Percentiles rank a stretch among this genome's conserved stretches.
Evolutionary conservation across 495 filamentous ascomycete genomes (phyloP).

Genomic region (Aspergillus bridgeri): DNA sequence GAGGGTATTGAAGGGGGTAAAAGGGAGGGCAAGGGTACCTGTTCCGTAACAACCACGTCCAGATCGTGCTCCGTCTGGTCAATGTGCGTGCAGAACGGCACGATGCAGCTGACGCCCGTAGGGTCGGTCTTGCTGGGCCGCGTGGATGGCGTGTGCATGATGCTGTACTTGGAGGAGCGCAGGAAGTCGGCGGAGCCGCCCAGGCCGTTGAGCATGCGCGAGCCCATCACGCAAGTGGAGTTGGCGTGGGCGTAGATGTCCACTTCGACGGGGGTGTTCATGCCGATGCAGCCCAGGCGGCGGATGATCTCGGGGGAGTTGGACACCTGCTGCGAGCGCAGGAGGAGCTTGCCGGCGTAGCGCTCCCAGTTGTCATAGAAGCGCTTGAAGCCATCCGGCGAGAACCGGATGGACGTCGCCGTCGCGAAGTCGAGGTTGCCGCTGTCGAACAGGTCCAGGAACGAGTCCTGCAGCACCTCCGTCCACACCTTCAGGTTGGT

Average conservation of each 20-base stretch:
- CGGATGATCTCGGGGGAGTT: slow-evolving; percentile 96
- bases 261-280: slow-evolving; percentile 94
- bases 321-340: slow-evolving; percentile 82
- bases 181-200: slow-evolving; percentile 89
- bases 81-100: slow-evolving; percentile 89
- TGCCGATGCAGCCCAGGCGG: slow-evolving; percentile 82
- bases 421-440: slow-evolving; percentile 89
- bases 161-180: slow-evolving; percentile 76
- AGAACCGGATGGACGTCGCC: slow-evolving; percentile 88
- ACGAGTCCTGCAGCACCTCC: slow-evolving; percentile 89
- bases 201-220: slow-evolving; percentile 87
- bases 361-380: slow-evolving; percentile 85
- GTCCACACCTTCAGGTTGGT: slow-evolving; percentile 89
- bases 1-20: background rate
- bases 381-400: slow-evolving; percentile 84
- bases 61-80: slow-evolving; percentile 93
- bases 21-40: slow-evolving; percentile 25
- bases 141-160: slow-evolving; percentile 88
- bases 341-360: slow-evolving; percentile 79
- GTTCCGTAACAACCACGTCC: slow-evolving; percentile 83
- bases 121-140: slow-evolving; percentile 81
- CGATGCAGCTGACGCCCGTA: slow-evolving; percentile 79
- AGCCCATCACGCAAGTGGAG: slow-evolving; percentile 87
- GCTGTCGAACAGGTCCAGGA: slow-evolving; percentile 91
- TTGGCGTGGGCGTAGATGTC: slow-evolving; percentile 96